Evolutionary conservation across 495 filamentous ascomycete species (phyloP).

Genomic region (Cryomyces minteri): DNA sequence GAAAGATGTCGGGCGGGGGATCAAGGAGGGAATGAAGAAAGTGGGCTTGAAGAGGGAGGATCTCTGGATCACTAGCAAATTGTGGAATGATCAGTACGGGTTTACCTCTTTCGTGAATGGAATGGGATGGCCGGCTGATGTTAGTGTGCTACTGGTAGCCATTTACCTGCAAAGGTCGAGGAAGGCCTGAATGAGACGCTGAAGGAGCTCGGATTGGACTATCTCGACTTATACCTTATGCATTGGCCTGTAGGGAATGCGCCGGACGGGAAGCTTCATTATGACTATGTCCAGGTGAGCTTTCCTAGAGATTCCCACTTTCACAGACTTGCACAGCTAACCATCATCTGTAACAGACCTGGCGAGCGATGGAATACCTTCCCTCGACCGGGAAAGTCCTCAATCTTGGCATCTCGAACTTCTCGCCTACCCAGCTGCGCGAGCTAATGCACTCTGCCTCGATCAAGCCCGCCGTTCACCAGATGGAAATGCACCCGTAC

Average conservation of each 20-base stretch:
- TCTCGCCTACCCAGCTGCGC: slow-evolving; percentile 13
- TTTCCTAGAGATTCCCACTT: neutral
- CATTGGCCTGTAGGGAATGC: slow-evolving; percentile 27
- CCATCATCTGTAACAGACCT: slow-evolving; percentile 22
- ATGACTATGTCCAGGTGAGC: slow-evolving; percentile 1
- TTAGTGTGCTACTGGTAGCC: slow-evolving; percentile 4
- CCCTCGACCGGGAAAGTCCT: slow-evolving; percentile 6
- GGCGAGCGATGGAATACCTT: slow-evolving; percentile 27
- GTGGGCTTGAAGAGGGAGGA: slow-evolving; percentile 25
- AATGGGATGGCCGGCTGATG: slow-evolving; percentile 1
- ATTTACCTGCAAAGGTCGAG: slow-evolving; percentile 9
- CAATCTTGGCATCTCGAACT: slow-evolving; percentile 19
- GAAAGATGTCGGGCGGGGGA: slow-evolving; percentile 24
- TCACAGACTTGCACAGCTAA: neutral
- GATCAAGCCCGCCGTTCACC: slow-evolving; percentile 34
- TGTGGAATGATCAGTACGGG: slow-evolving; percentile 29
- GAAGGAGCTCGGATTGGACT: slow-evolving; percentile 23
- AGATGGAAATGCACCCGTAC: slow-evolving; percentile 47
- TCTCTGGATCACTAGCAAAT: slow-evolving; percentile 28
- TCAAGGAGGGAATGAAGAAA: slow-evolving; percentile 23
- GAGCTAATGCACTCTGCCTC: slow-evolving; percentile 11
- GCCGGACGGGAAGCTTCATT: slow-evolving; percentile 3
- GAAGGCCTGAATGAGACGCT: slow-evolving; percentile 21
- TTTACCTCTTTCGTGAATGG: slow-evolving; percentile 2
- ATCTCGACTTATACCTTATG: slow-evolving; percentile 33